Conservation (phyloP, 1,284 basidiomycete genomes). For the Schizophyllum amplum region DNA sequence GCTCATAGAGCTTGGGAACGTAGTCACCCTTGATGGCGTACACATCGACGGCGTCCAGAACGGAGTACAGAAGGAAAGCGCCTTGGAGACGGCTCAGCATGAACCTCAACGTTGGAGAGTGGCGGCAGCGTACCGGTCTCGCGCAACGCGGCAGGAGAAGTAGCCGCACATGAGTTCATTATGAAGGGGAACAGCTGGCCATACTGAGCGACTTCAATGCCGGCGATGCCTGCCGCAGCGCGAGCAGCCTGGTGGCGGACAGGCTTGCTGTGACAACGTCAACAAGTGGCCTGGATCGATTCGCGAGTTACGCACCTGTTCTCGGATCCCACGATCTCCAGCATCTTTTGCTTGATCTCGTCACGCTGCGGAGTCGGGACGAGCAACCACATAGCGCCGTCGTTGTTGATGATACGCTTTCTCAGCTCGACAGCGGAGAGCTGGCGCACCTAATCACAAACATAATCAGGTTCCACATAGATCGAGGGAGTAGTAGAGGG, state of each 20-base stretch:
- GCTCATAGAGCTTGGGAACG: slow-evolving; percentile 74
- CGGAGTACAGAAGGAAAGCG: slow-evolving; percentile 85
- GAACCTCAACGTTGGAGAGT: slow-evolving; percentile 75
- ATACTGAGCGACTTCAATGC: slow-evolving; percentile 67
- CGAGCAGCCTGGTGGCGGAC: slow-evolving; percentile 89
- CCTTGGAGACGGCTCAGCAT: slow-evolving; percentile 79
- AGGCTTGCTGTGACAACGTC: slow-evolving; percentile 49
- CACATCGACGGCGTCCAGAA: slow-evolving; percentile 80
- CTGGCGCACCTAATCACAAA: slow-evolving; percentile 76
- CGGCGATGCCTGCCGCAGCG: slow-evolving; percentile 89
- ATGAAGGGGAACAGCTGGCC: slow-evolving; percentile 51
- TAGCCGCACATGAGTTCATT: too few relatives aligned
- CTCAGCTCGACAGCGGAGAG: slow-evolving; percentile 96
- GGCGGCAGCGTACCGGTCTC: slow-evolving; percentile 82
- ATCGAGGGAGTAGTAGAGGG: slow-evolving; percentile 1
- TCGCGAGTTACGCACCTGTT: slow-evolving; percentile 46
- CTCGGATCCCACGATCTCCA: slow-evolving; percentile 76
- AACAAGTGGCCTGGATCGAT: slow-evolving; percentile 10
- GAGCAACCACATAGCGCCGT: slow-evolving; percentile 79
- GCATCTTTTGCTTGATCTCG: slow-evolving; percentile 82
- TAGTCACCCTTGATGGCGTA: slow-evolving; percentile 91
- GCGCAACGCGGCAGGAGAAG: too few relatives aligned
- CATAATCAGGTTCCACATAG: neutral
- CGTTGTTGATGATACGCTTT: slow-evolving; percentile 82
- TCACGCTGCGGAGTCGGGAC: slow-evolving; percentile 66